A percentile compares a stretch with the other conserved stretches of the same genome.
Conservation (phyloP, 139 green algal species). For the Chlamydomonas sphaeroides region DNA sequence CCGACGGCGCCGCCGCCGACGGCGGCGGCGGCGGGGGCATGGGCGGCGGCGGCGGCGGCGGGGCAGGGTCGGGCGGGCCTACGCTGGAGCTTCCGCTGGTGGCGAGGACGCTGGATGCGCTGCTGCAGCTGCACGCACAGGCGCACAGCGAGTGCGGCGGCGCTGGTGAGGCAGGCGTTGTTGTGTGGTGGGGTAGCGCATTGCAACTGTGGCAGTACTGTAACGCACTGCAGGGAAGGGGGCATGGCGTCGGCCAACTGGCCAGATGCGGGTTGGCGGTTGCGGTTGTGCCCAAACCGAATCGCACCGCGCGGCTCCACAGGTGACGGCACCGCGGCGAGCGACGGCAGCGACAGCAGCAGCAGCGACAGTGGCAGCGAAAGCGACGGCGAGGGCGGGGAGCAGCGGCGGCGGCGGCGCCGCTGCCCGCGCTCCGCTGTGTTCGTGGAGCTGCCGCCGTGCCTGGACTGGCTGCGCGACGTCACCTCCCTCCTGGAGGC, state of each 20-base stretch:
- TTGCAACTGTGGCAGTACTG: too few relatives aligned
- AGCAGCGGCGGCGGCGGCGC: neutral
- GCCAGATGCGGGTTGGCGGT: too few relatives aligned
- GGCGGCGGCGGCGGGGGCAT: neutral
- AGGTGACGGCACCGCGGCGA: neutral
- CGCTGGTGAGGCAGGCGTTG: neutral
- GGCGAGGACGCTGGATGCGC: constrained; percentile 1
- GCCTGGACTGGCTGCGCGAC: constrained; percentile 30
- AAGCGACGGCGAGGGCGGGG: neutral
- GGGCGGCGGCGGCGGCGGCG: neutral
- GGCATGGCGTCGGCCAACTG: too few relatives aligned
- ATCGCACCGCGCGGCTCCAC: neutral
- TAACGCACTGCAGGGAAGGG: too few relatives aligned
- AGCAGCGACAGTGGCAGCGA: neutral
- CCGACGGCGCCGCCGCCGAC: neutral
- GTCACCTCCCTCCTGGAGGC: constrained; percentile 10
- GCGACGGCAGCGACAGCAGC: neutral
- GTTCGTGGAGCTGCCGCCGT: constrained; percentile 14
- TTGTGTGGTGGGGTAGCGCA: too few relatives aligned
- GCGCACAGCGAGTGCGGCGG: neutral
- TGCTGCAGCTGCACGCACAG: constrained; percentile 28
- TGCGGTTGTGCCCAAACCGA: too few relatives aligned
- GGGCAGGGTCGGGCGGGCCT: neutral
- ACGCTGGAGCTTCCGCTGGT: constrained; percentile 32
- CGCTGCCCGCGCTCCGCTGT: neutral